These are phyloP conservation scores for Solanum piurae DNA, from an alignment of 257 asterid genomes.

Conservation along the genomic window DNA sequence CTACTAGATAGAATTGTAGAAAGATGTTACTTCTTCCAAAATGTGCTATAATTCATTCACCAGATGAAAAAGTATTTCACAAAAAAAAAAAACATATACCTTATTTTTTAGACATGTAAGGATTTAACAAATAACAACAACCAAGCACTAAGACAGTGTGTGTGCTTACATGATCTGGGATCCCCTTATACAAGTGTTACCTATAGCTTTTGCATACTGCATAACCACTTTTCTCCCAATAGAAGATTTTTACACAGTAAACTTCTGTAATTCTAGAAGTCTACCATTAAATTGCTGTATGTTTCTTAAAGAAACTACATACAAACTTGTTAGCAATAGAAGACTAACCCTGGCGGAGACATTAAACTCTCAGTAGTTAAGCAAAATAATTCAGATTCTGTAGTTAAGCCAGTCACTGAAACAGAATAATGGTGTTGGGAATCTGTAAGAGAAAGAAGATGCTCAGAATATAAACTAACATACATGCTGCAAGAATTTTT, in stretches of 20 bases:
- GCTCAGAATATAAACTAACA: slow-evolving; percentile 18
- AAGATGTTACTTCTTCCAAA: not conserved
- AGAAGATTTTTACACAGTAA: not conserved
- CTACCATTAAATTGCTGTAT: not conserved
- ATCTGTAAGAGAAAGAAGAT: not conserved
- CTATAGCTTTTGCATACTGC: not conserved
- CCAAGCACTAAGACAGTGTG: not conserved
- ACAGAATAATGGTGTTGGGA: not conserved
- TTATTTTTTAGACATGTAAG: not conserved
- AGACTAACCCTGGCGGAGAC: not conserved
- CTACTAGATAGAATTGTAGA: not conserved
- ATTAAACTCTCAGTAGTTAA: not conserved
- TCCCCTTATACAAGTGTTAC: not conserved
- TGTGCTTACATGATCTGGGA: not conserved
- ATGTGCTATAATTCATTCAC: not conserved
- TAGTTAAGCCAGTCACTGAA: not conserved
- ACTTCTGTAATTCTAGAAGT: not conserved
- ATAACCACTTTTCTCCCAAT: not conserved
- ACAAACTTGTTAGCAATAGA: not conserved
- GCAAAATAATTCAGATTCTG: not conserved
- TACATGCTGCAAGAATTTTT: slow-evolving; percentile 78
- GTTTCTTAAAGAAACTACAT: not conserved
- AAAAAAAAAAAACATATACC: not conserved
- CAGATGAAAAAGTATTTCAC: not conserved
- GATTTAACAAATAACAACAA: not conserved